Percentiles rank a stretch among this genome's conserved stretches.
Evolutionary conservation across 768 basidiomycete genomes (phyloP).

Genomic region (Termitomyces sp.): DNA sequence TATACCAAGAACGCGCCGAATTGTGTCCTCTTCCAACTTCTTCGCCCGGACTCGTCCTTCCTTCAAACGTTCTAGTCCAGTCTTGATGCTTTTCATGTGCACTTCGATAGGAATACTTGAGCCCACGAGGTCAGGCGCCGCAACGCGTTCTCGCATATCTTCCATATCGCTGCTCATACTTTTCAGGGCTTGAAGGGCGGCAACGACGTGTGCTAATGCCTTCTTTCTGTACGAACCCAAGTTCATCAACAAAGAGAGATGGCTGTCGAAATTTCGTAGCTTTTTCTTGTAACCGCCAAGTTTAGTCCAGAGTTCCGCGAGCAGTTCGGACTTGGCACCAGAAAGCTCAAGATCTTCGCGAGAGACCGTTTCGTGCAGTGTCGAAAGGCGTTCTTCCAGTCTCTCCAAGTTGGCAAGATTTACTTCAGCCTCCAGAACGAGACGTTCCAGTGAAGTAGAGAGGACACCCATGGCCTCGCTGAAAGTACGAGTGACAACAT

Average conservation of each 20-base stretch:
- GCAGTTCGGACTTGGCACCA: conserved; percentile 44
- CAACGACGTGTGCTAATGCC: conserved; percentile 62
- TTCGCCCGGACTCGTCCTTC: conserved; percentile 51
- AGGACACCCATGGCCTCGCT: conserved; percentile 57
- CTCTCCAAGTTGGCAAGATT: conserved; percentile 50
- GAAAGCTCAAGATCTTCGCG: conserved; percentile 50
- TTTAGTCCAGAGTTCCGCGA: conserved; percentile 64
- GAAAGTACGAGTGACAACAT: conserved; percentile 51
- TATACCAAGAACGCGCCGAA: conserved; percentile 25
- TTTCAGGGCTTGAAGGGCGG: conserved; percentile 54
- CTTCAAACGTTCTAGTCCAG: conserved; percentile 56
- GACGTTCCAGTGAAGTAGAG: conserved; percentile 42
- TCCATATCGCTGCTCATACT: conserved; percentile 72
- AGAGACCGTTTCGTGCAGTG: conserved; percentile 52
- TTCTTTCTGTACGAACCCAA: conserved; percentile 53
- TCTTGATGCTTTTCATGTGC: conserved; percentile 67
- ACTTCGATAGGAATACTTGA: conserved; percentile 64
- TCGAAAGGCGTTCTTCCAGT: conserved; percentile 55
- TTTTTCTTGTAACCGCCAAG: conserved; percentile 55
- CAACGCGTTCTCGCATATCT: conserved; percentile 67
- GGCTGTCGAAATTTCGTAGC: conserved; percentile 44
- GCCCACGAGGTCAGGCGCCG: conserved; percentile 59
- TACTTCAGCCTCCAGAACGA: conserved; percentile 64
- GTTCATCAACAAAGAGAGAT: conserved; percentile 49
- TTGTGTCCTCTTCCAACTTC: conserved; percentile 36